Conservation (phyloP, 176 grass and related monocot genomes). For the Carex scoparia region DNA sequence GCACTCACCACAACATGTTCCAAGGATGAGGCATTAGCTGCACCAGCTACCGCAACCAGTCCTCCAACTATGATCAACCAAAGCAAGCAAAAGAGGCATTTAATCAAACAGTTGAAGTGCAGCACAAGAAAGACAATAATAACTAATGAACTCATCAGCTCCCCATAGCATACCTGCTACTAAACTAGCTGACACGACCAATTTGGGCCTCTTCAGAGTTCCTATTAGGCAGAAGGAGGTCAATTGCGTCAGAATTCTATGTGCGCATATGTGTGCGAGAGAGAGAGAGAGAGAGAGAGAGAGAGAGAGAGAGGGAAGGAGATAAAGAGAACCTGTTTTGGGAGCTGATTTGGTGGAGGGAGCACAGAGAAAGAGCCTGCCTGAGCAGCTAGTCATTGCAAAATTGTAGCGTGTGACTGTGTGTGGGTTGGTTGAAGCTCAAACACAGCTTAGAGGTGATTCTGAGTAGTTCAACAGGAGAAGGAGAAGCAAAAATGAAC, state of each 20-base stretch:
- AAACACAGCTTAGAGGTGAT: not conserved
- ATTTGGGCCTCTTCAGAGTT: constrained; percentile 4
- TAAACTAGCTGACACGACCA: constrained; percentile 18
- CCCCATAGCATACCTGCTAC: constrained; percentile 21
- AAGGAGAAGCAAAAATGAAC: not conserved
- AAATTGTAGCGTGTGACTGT: not conserved
- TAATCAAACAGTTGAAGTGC: constrained; percentile 27
- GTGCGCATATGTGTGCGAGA: not conserved
- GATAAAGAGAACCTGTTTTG: not conserved
- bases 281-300: not conserved
- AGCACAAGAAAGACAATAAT: not conserved
- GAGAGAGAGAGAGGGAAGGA: not conserved
- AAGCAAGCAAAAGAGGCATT: constrained; percentile 18
- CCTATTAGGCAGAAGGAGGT: constrained; percentile 4
- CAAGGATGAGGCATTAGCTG: constrained; percentile 48
- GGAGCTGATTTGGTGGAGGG: constrained; percentile 11
- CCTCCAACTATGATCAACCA: constrained; percentile 52
- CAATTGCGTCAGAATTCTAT: not conserved
- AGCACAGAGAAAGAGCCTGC: constrained; percentile 14
- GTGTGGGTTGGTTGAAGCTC: not conserved
- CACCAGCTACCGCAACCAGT: constrained; percentile 33
- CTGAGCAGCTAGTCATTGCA: constrained; percentile 24
- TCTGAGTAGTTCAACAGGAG: not conserved
- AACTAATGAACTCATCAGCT: not conserved
- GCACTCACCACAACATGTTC: constrained; percentile 54